Evolutionary conservation across 163 green algal genomes (phyloP).

Genomic region (Dunaliella salina): DNA sequence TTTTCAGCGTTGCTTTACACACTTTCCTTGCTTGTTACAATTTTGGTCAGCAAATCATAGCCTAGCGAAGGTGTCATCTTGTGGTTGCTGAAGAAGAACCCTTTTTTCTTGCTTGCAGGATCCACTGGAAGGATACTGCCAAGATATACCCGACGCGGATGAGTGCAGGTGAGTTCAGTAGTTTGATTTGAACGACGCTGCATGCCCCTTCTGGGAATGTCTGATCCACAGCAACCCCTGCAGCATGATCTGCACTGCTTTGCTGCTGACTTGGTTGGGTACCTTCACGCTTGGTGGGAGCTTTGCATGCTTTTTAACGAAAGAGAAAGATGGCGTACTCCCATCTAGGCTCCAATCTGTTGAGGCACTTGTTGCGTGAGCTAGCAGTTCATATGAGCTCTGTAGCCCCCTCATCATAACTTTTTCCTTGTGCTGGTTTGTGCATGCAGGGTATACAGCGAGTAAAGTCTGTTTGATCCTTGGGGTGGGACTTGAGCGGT

Average conservation of each 20-base stretch:
- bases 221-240: neutral
- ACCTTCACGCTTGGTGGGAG: neutral
- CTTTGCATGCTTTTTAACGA: neutral
- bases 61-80: neutral
- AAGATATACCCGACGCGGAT: slow-evolving; percentile 28
- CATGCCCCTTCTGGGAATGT: neutral
- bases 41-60: too few species aligned
- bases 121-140: slow-evolving; percentile 41
- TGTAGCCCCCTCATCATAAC: neutral
- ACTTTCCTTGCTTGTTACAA: too few species aligned
- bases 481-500: too few species aligned
- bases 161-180: slow-evolving; percentile 36
- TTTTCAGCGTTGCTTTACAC: too few species aligned
- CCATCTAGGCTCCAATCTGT: too few species aligned
- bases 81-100: neutral
- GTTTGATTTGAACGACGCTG: too few species aligned
- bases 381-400: neutral
- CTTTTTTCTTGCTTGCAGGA: slow-evolving; percentile 13
- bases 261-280: too few species aligned
- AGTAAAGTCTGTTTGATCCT: too few species aligned
- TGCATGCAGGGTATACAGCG: slow-evolving; percentile 15
- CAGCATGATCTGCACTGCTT: neutral
- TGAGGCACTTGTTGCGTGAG: too few species aligned
- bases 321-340: neutral
- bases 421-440: neutral